These are phyloP conservation scores for Phalaenopsis equestris DNA, from an alignment of 106 monocot genomes.

Conservation along the genomic window DNA sequence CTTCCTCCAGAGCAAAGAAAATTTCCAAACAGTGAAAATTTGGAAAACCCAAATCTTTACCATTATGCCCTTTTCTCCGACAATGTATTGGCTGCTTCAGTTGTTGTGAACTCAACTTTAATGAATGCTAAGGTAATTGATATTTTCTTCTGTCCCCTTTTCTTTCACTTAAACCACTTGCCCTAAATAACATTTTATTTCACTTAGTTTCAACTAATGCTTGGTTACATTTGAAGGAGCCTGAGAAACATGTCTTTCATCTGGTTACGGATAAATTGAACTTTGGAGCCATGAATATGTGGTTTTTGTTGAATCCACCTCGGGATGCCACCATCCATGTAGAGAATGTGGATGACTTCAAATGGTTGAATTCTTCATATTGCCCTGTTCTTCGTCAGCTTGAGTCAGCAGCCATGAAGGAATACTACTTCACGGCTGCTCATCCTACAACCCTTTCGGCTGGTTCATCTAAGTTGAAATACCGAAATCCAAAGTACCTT, in stretches of 20 bases:
- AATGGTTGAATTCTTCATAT: constrained; percentile 77
- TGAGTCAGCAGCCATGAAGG: constrained; percentile 79
- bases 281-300: constrained; percentile 89
- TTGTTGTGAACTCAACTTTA: constrained; percentile 77
- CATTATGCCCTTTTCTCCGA: constrained; percentile 82
- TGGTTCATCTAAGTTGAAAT: constrained; percentile 64
- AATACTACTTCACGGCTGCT: constrained; percentile 61
- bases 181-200: not conserved
- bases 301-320: constrained; percentile 73
- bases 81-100: constrained; percentile 77
- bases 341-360: constrained; percentile 72
- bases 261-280: constrained; percentile 77
- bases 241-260: constrained; percentile 80
- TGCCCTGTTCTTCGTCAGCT: constrained; percentile 68
- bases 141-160: not conserved
- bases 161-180: not conserved
- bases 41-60: constrained; percentile 58
- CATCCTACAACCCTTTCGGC: constrained; percentile 62
- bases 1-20: constrained; percentile 59
- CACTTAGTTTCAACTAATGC: not conserved
- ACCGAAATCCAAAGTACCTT: constrained; percentile 63
- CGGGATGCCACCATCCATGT: constrained; percentile 72
- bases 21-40: constrained; percentile 54
- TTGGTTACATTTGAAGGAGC: constrained; percentile 38
- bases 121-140: constrained; percentile 64